Base-by-base conservation (phyloP, 768 basidiomycete species). In the Boletus tomentosulus region DNA sequence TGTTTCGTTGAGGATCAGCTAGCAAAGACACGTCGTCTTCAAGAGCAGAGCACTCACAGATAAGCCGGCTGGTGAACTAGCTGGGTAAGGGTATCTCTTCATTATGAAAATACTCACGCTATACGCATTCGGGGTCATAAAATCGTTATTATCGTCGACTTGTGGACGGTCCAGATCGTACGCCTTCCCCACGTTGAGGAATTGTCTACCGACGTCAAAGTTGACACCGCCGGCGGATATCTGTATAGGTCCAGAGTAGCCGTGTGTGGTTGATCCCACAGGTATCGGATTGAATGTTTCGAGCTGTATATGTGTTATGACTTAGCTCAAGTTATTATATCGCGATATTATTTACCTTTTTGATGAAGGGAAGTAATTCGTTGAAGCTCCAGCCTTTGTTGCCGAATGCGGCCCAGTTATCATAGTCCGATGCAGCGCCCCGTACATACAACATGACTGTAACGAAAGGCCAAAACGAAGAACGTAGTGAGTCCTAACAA, bases 311-410 rank as follows among this genome's bases (percentile, higher is more conserved):
- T 19, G 19, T 30, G 51, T 63, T 16, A 16, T 16, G 35, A 16
- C 33, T 34, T 15, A 31, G 6, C 37, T 37, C 37, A 16, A 22
- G n/a, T 9, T 68, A 64, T 4, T 31, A 35, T 12, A 11, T 12
- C 5, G 8, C 1, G 47, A 8, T 1, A 2, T 9, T 8, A 28
- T 49, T 9, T 53, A 80, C 86, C 76, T 86, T 85, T 56, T 71
- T 78, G 27, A 84, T 57, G 13, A 85, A 67, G 0, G 85, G 84
- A 28, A 86, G 76, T 4, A 87, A 61, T 27, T 80, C 71, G 46
- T 74, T 70, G 1, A 81, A 79, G 6, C 82, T 73, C 86, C 86
- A 87, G 1, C 84, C 85, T 1, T 76, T 66, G 62, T 86, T 67
- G 7, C 57, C 56, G 6, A 55, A 51, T 8, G 55, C 39, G 2